phyloP scores from a whole-genome alignment of 192 early-diverging fungal species.

The Linnemannia elongata region DNA sequence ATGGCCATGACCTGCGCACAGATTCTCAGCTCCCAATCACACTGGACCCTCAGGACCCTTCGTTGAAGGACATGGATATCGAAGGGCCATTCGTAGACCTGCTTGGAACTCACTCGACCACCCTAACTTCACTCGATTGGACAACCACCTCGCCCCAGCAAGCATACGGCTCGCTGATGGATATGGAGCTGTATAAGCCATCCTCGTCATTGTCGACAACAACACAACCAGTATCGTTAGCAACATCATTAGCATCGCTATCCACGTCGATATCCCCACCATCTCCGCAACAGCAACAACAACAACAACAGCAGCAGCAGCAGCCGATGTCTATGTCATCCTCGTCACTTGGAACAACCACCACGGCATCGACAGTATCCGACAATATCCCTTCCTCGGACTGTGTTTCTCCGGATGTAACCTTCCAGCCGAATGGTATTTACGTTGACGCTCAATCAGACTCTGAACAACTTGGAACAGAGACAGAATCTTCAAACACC shows the following conservation, averaged over 20 bases:
- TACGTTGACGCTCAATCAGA: neutral
- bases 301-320: neutral
- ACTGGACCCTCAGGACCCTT: neutral
- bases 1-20: neutral
- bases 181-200: slow-evolving; percentile 46
- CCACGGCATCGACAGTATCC: neutral
- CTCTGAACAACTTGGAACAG: neutral
- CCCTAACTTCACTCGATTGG: slow-evolving; percentile 19
- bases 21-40: neutral
- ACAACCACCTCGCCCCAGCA: neutral
- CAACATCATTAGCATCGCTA: neutral
- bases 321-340: slow-evolving; percentile 2
- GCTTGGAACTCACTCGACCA: neutral
- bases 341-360: neutral
- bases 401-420: slow-evolving; percentile 44
- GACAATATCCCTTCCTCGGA: neutral
- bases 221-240: neutral
- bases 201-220: slow-evolving; percentile 16
- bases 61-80: neutral
- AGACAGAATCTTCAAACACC: neutral
- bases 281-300: neutral
- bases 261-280: neutral
- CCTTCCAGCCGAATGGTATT: slow-evolving; percentile 21
- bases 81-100: neutral
- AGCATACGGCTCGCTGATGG: slow-evolving; percentile 41